Conservation (phyloP, 75 land plant genomes). For the Isoetes taiwanensis region DNA sequence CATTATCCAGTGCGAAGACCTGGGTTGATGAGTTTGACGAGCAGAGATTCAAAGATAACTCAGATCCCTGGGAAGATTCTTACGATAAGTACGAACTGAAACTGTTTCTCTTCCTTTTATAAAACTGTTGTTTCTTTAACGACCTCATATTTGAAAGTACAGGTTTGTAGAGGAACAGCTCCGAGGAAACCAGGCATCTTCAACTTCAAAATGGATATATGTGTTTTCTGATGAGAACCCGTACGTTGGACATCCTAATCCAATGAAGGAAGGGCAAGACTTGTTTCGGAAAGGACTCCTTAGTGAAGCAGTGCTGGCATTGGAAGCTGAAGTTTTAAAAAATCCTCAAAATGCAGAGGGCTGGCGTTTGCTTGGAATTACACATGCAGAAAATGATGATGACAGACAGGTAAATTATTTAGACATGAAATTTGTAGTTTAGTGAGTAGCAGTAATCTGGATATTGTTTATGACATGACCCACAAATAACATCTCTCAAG, state of each 20-base stretch:
- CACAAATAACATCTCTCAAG: too few species aligned
- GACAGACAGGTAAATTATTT: constrained; percentile 67
- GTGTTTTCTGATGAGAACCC: constrained; percentile 88
- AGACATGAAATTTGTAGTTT: too few species aligned
- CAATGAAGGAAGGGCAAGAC: constrained; percentile 92
- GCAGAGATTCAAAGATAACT: constrained; percentile 25
- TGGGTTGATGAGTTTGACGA: constrained; percentile 86
- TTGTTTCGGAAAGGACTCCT: constrained; percentile 82
- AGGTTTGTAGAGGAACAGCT: constrained; percentile 56
- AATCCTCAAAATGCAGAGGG: constrained; percentile 93
- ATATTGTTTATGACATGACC: too few species aligned
- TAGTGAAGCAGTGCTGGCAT: constrained; percentile 95
- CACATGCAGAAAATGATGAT: constrained; percentile 98
- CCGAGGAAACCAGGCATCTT: constrained; percentile 32
- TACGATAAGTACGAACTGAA: constrained; percentile 53
- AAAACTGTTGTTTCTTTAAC: background rate
- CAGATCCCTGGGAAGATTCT: constrained; percentile 64
- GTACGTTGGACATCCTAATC: constrained; percentile 90
- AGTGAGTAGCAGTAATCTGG: too few species aligned
- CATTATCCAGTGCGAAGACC: constrained; percentile 52
- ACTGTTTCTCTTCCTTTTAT: background rate
- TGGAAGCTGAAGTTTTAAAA: constrained; percentile 94
- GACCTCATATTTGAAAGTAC: constrained; percentile 8
- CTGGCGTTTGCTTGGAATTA: constrained; percentile 89
- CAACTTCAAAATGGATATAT: constrained; percentile 50